Evolutionary conservation across 352 stramenopile species (phyloP).

Genomic region (Phytophthora quininea): DNA sequence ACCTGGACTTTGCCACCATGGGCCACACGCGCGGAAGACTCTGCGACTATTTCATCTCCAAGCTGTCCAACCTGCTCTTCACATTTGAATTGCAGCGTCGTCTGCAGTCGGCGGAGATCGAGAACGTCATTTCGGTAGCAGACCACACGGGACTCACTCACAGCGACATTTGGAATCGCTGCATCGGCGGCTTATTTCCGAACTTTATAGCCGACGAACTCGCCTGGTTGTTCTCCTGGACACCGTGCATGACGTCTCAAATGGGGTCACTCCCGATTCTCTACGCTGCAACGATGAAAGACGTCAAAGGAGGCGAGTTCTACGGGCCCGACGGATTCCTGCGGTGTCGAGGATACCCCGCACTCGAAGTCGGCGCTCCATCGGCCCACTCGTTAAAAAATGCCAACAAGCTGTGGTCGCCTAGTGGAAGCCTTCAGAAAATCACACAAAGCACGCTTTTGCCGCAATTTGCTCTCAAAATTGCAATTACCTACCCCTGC

Average conservation of each 20-base stretch:
- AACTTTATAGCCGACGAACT: slow-evolving; percentile 17
- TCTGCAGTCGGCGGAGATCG: slow-evolving; percentile 24
- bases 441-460: no score
- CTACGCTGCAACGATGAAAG: slow-evolving; percentile 32
- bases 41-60: slow-evolving; percentile 37
- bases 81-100: slow-evolving; percentile 49
- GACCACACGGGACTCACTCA: slow-evolving; percentile 31
- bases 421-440: no score
- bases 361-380: slow-evolving; percentile 24
- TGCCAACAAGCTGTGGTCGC: slow-evolving; percentile 34
- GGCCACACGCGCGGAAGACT: slow-evolving; percentile 48
- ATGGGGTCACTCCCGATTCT: slow-evolving; percentile 36
- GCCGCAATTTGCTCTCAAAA: no score
- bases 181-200: slow-evolving; percentile 20
- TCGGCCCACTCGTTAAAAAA: slow-evolving; percentile 34
- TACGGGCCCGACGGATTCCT: slow-evolving; percentile 40
- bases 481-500: no score
- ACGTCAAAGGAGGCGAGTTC: slow-evolving; percentile 25
- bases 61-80: slow-evolving; percentile 53
- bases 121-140: slow-evolving; percentile 36
- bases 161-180: background rate
- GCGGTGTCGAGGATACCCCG: slow-evolving; percentile 26
- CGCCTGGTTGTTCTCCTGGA: slow-evolving; percentile 27
- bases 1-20: slow-evolving; percentile 36
- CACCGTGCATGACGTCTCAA: slow-evolving; percentile 27